Evolutionary conservation across 805 yeast species (phyloP), one percentile per base, ranked within the genome.

Genomic region (Tetrapisispora iriomotensis): DNA sequence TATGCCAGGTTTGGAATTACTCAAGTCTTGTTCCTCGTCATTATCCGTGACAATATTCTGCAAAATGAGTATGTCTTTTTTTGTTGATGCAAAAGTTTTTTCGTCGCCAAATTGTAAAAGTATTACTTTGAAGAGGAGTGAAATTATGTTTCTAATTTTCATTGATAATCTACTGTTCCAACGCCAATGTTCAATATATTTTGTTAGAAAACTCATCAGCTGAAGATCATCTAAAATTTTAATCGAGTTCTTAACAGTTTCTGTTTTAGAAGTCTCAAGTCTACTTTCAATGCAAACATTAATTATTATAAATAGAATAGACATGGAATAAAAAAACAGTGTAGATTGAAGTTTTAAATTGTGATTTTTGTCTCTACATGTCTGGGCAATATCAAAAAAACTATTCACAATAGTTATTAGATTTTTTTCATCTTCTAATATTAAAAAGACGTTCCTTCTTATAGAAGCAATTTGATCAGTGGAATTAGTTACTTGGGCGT

Each of bases 121-220:
- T 1, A 79, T 49, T 13, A 75, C 53, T 45, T 79, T 79, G 60
- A 77, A 72, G 1, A 75, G 45, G 1, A 82, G 45, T 13, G 68
- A 49, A 0, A 81, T 61, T 1, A 82, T 63, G 47, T 77, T 73
- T 49, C 92, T 62, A 10, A 79, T 62, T 45, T 79, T 67, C 63
- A 71, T 60, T 18, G 64, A 50, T 9, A 56, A 40, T 33, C 64
- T 53, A 37, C 68, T 61, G 31, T 55, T 57, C 79, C 83, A 77
- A 47, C 83, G 71, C 84, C 90, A 80, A 32, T 69, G 62, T 45
- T 80, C 88, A 8, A 82, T 66, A 36, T 72, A 68, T 29, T 62
- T 57, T 1, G 75, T 60, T 6, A 83, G 45, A 13, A 55, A 55
- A 1, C 64, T 43, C 28, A 83, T 45, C 1, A 83, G 14, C 22